A percentile compares a stretch with the other conserved stretches of the same genome.
Conservation (phyloP, 441 rosid genomes). For the Pelargonium fulgidum region DNA sequence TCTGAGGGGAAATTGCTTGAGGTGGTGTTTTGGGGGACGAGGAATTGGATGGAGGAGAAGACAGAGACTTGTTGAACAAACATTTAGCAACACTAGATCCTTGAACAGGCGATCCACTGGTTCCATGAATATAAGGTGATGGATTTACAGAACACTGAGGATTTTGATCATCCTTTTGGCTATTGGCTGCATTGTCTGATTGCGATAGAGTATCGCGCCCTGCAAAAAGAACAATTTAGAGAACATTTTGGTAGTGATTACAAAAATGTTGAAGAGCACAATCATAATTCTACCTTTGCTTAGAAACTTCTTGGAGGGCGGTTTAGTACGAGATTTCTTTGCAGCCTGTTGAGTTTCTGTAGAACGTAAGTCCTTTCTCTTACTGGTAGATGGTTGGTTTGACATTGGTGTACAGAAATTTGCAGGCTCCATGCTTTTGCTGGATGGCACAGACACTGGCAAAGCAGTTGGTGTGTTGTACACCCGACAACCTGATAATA, state of each 20-base stretch:
- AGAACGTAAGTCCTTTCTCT: constrained; percentile 38
- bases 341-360: constrained; percentile 33
- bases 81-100: constrained; percentile 55
- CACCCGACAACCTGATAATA: constrained; percentile 30
- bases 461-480: constrained; percentile 30
- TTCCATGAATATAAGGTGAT: constrained; percentile 16
- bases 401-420: constrained; percentile 27
- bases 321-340: constrained; percentile 44
- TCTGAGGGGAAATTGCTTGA: constrained; percentile 35
- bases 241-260: not conserved
- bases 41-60: constrained; percentile 36
- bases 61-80: constrained; percentile 44
- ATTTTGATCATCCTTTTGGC: constrained; percentile 13
- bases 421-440: constrained; percentile 20
- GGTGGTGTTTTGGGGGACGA: constrained; percentile 59
- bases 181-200: constrained; percentile 19
- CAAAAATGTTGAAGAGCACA: not conserved
- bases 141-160: constrained; percentile 27
- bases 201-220: constrained; percentile 19
- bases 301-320: constrained; percentile 23
- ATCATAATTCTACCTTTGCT: constrained; percentile 33
- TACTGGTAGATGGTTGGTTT: constrained; percentile 37
- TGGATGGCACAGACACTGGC: constrained; percentile 37
- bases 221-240: constrained; percentile 14
- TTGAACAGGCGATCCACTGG: constrained; percentile 23